Percentiles rank a stretch among this genome's conserved stretches.
phyloP scores from a whole-genome alignment of 1,284 basidiomycete species.

The Pulveroboletus sp. region DNA sequence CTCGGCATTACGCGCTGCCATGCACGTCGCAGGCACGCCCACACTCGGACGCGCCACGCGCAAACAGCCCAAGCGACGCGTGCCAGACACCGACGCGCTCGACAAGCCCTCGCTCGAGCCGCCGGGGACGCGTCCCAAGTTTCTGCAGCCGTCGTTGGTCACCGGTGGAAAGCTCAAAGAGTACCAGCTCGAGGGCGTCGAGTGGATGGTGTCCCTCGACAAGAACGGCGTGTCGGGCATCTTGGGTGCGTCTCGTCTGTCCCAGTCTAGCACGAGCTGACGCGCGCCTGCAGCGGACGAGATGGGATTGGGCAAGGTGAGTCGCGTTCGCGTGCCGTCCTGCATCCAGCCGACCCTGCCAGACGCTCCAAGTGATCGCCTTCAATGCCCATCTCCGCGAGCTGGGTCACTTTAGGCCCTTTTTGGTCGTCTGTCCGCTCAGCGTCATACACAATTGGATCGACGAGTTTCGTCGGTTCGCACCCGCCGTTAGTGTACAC shows the following conservation, averaged over 20 bases:
- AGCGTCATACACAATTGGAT: conserved; percentile 94
- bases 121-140: conserved; percentile 38
- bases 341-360: background rate
- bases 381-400: conserved; percentile 89
- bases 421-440: conserved; percentile 89
- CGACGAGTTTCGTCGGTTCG: conserved; percentile 84
- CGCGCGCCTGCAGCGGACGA: conserved; percentile 66
- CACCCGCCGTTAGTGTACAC: conserved; percentile 58
- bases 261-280: background rate
- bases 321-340: conserved; percentile 1
- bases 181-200: conserved; percentile 93
- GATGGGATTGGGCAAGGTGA: conserved; percentile 90
- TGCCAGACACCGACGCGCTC: conserved; percentile 26
- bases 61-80: conserved; percentile 41
- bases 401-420: conserved; percentile 73
- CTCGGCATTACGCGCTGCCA: conserved; percentile 34
- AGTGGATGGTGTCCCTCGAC: conserved; percentile 94
- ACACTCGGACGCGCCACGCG: conserved; percentile 19
- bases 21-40: conserved; percentile 38
- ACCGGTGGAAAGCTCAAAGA: conserved; percentile 85
- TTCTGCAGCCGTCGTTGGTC: conserved; percentile 76
- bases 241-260: conserved; percentile 54
- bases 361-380: conserved; percentile 93
- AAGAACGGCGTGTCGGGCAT: conserved; percentile 96
- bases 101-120: conserved; percentile 22